Conservation (phyloP, 2,329 filamentous ascomycete genomes). For the Colletotrichum theobromicola region DNA sequence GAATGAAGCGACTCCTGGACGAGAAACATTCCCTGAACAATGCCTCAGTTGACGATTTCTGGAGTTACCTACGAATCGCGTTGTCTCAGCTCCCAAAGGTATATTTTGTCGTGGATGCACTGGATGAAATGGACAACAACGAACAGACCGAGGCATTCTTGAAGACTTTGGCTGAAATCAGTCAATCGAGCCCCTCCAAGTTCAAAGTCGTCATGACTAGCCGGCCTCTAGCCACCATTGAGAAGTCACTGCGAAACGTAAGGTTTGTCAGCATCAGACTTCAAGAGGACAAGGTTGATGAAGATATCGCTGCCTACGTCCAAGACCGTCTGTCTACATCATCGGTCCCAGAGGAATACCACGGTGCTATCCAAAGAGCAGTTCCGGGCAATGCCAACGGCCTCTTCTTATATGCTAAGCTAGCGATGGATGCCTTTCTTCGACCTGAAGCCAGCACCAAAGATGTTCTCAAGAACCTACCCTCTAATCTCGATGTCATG, state of each 20-base stretch:
- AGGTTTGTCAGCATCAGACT: conserved; percentile 39
- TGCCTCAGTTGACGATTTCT: conserved; percentile 29
- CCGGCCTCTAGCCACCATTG: conserved; percentile 36
- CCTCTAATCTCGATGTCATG: conserved; percentile 41
- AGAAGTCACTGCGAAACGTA: conserved; percentile 31
- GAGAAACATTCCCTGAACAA: conserved; percentile 10
- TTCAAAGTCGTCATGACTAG: conserved; percentile 51
- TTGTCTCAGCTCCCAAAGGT: conserved; percentile 27
- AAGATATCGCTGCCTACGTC: conserved; percentile 45
- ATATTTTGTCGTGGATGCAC: conserved; percentile 46
- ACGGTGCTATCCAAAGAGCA: conserved; percentile 28
- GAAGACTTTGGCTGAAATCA: conserved; percentile 34
- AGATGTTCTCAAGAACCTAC: conserved; percentile 35
- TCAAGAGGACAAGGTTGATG: conserved; percentile 37
- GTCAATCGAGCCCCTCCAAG: conserved; percentile 29
- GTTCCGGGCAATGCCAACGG: conserved; percentile 43
- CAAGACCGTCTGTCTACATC: conserved; percentile 20
- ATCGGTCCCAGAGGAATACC: conserved; percentile 23
- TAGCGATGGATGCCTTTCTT: conserved; percentile 45
- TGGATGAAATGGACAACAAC: conserved; percentile 52
- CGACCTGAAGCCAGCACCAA: conserved; percentile 27
- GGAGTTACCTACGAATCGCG: conserved; percentile 31
- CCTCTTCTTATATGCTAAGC: conserved; percentile 48
- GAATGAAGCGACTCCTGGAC: conserved; percentile 22
- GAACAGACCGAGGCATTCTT: conserved; percentile 36